These are phyloP conservation scores for Gracilaria domingensis DNA, from an alignment of 23 red algal species.

Conservation along the genomic window DNA sequence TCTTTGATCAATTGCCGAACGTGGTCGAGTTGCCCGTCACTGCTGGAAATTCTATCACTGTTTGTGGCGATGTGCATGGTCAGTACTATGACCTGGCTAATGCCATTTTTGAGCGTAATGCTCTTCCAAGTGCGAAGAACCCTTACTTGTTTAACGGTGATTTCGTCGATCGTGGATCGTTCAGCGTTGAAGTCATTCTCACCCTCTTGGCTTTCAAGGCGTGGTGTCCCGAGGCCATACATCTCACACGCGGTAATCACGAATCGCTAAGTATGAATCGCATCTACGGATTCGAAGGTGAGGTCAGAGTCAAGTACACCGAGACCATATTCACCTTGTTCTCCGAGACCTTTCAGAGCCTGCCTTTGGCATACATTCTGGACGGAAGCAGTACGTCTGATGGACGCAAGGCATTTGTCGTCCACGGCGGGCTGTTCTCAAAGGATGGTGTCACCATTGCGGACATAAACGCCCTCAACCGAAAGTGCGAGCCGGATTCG, in stretches of 20 bases:
- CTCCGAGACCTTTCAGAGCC: constrained; percentile 86
- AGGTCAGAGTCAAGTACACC: constrained; percentile 89
- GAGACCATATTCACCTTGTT: constrained; percentile 90
- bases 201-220: constrained; percentile 88
- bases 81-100: constrained; percentile 97
- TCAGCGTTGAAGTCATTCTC: constrained; percentile 96
- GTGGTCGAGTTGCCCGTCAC: constrained; percentile 78
- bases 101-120: constrained; percentile 92
- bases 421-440: constrained; percentile 97
- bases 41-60: constrained; percentile 72
- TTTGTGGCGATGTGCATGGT: constrained; percentile 98
- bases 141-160: constrained; percentile 99
- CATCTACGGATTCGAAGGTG: constrained; percentile 99
- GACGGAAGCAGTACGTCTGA: constrained; percentile 67
- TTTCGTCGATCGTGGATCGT: constrained; percentile 98
- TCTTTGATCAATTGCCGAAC: constrained; percentile 74
- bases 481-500: constrained; percentile 87
- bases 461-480: constrained; percentile 80
- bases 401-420: constrained; percentile 84
- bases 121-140: constrained; percentile 85
- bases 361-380: constrained; percentile 95
- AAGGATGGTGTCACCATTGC: constrained; percentile 91
- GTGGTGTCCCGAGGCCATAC: constrained; percentile 83
- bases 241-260: constrained; percentile 96
- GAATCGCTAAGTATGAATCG: constrained; percentile 94